Conservation (phyloP, 306 rosid species). For the Cotoneaster glaucophyllus region DNA sequence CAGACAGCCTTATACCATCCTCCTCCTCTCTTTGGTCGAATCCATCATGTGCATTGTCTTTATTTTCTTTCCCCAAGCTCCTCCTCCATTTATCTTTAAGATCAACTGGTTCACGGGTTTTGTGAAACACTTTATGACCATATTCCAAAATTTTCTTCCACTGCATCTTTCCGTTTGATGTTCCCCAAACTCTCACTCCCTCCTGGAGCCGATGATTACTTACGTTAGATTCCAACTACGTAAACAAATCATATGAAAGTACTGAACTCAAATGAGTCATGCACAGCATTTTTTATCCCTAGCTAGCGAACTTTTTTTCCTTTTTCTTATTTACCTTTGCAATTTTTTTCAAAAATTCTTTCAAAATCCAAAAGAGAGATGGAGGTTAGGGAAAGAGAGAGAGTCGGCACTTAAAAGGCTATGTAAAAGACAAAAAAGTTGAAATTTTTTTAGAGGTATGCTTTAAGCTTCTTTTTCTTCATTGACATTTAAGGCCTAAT, state of each 20-base stretch:
- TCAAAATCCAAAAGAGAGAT: not conserved
- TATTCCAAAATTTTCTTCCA: constrained; percentile 43
- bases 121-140: constrained; percentile 28
- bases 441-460: not conserved
- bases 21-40: constrained; percentile 1
- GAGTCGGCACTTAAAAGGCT: not conserved
- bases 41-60: constrained; percentile 9
- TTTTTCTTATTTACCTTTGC: not conserved
- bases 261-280: not conserved
- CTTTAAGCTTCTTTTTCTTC: not conserved
- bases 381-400: not conserved
- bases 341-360: not conserved
- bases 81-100: constrained; percentile 77
- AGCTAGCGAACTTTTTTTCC: not conserved
- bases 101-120: constrained; percentile 36
- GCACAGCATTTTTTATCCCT: not conserved
- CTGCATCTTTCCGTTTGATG: constrained; percentile 18
- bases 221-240: not conserved
- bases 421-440: not conserved
- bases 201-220: constrained; percentile 36
- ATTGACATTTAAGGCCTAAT: not conserved
- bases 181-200: constrained; percentile 34
- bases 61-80: constrained; percentile 4
- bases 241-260: not conserved
- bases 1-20: not conserved